phyloP scores from a whole-genome alignment of 805 yeast species.

The Maudiozyma turicensis region DNA sequence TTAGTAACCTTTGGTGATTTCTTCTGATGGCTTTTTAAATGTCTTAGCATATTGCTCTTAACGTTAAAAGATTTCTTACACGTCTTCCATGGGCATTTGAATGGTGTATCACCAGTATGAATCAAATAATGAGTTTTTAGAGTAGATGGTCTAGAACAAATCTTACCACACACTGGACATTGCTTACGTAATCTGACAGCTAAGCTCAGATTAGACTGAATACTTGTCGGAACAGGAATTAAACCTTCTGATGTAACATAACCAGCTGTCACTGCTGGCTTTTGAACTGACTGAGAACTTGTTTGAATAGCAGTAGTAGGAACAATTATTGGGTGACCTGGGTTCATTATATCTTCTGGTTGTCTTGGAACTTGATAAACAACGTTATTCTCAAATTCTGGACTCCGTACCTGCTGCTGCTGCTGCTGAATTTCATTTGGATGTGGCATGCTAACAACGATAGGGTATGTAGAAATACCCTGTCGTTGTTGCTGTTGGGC shows the following conservation, averaged over 20 bases:
- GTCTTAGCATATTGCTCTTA: constrained; percentile 74
- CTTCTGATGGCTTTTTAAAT: constrained; percentile 53
- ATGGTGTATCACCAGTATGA: constrained; percentile 78
- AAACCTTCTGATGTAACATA: background rate
- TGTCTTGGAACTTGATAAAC: background rate
- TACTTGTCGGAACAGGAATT: constrained; percentile 1
- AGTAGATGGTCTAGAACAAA: constrained; percentile 75
- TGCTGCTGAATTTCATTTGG: background rate
- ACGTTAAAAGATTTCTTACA: constrained; percentile 69
- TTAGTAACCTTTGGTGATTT: constrained; percentile 9
- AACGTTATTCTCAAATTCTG: background rate
- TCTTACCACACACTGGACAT: constrained; percentile 54
- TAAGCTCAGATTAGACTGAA: constrained; percentile 7
- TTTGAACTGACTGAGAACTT: background rate
- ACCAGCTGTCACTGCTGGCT: background rate
- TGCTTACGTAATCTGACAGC: constrained; percentile 28
- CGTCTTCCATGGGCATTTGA: constrained; percentile 48
- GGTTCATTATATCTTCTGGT: background rate
- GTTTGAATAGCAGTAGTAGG: background rate
- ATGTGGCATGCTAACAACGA: background rate
- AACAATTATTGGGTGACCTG: background rate
- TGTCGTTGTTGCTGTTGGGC: background rate
- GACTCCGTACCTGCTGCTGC: background rate
- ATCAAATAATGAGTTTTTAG: constrained; percentile 69
- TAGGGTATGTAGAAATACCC: background rate